Base-by-base conservation (phyloP, 2,329 filamentous ascomycete species). In the Karstenula rhodostoma region DNA sequence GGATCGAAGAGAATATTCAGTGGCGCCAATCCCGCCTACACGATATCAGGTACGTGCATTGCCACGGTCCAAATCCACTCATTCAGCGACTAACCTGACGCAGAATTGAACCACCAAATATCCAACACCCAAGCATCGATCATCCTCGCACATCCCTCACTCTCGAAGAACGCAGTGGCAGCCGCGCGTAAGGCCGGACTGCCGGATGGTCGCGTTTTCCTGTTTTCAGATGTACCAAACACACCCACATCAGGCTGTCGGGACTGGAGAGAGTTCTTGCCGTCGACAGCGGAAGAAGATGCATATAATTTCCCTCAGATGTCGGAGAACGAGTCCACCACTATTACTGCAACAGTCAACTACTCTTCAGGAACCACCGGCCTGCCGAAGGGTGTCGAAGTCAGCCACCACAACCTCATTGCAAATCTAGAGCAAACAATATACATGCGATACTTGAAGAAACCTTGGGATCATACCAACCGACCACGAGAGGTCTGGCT, bases 1-100 rank as follows among this genome's bases (percentile, higher is more conserved):
- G 84, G 83, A 0, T 81, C 81, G 2, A 82, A 82, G 33, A 81
- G 79, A 57, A 77, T 83, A 40, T 86, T 86, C 68, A 85, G 81
- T 54, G 85, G 83, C 22, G 83, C 81, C 4, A 87, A 86, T 66
- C 84, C 85, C 15, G 76, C 77, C 10, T 86, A 84, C 64, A 85
- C 83, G 1, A 73, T 80, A 15, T 75, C 77, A 58, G 83, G 83
- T 82, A 67, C 63, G 77, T 64, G 13, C 5, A 27, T 19, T 22
- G 19, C 17, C 33, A 3, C 25, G 12, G 23, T 10, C 25, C 4
- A 43, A 15, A 10, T 9, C n/a, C n/a, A 19, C 40, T 33, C 3
- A 37, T 35, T 40, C 9, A 29, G 27, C 23, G n/a, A 22, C 60
- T 72, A 37, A 70, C 40, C 9, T 19, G 3, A 17, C 8, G 4